Percentiles rank a stretch among this genome's conserved stretches.
Evolutionary conservation across 1,284 basidiomycete genomes (phyloP).

Genomic region (Filobasidium uniguttulatum): DNA sequence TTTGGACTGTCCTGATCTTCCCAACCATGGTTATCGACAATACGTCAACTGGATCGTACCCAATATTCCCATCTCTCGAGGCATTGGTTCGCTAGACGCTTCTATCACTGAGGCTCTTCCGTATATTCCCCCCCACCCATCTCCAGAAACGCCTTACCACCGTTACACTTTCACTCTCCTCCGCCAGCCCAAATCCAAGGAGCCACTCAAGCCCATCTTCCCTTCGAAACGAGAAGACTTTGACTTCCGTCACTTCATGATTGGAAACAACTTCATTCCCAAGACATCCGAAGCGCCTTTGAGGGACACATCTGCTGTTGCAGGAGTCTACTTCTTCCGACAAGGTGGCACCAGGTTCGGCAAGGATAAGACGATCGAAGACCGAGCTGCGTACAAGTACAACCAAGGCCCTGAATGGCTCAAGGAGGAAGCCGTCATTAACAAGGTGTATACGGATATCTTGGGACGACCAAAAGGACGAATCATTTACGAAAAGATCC

Average conservation of each 20-base stretch:
- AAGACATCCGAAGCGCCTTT: constrained; percentile 17
- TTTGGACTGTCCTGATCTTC: constrained; percentile 67
- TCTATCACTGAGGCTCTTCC: constrained; percentile 37
- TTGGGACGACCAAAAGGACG: no score
- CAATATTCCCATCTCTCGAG: constrained; percentile 62
- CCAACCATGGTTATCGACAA: constrained; percentile 50
- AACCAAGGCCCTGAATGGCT: no score
- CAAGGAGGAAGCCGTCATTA: no score
- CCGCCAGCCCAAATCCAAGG: constrained; percentile 44
- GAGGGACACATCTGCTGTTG: no score
- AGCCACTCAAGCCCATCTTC: constrained; percentile 24
- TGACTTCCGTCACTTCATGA: constrained; percentile 50
- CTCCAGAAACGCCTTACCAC: constrained; percentile 69
- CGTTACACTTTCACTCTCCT: constrained; percentile 66
- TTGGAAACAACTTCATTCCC: constrained; percentile 43
- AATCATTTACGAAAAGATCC: no score
- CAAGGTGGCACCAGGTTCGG: constrained; percentile 50
- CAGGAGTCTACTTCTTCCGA: constrained; percentile 72
- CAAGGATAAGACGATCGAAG: no score
- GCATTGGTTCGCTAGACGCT: constrained; percentile 39
- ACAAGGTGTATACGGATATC: no score
- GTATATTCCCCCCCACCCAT: constrained; percentile 78
- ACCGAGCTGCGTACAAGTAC: no score
- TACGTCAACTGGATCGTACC: constrained; percentile 79
- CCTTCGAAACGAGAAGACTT: constrained; percentile 48